Conservation (phyloP, 306 rosid species). For the Abrus precatorius region DNA sequence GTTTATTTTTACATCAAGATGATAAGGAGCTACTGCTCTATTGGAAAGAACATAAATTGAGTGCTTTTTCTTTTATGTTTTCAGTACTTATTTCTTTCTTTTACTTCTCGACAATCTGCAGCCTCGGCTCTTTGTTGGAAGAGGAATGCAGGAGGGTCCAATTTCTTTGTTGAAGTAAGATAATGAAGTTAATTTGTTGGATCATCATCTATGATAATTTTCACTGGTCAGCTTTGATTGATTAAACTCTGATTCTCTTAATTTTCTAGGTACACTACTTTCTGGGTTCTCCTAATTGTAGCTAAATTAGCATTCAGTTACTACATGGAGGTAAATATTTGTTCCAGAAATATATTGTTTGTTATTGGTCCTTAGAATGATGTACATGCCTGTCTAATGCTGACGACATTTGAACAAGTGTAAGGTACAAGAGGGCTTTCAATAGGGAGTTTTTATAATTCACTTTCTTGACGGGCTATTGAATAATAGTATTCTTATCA, state of each 20-base stretch:
- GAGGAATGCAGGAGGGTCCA: constrained; percentile 98
- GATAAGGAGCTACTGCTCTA: constrained; percentile 39
- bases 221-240: constrained; percentile 47
- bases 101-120: constrained; percentile 49
- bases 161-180: constrained; percentile 81
- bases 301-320: constrained; percentile 91
- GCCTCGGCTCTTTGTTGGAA: constrained; percentile 98
- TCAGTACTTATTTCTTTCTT: constrained; percentile 30
- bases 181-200: constrained; percentile 38
- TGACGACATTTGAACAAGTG: neutral
- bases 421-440: neutral
- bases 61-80: neutral
- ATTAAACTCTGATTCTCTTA: constrained; percentile 46
- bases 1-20: constrained; percentile 18
- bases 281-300: constrained; percentile 83
- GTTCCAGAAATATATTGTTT: constrained; percentile 20
- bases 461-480: neutral
- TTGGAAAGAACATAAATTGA: constrained; percentile 31
- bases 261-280: constrained; percentile 82
- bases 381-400: constrained; percentile 19
- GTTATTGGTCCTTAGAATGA: constrained; percentile 32
- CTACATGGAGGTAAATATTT: constrained; percentile 81
- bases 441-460: constrained; percentile 16
- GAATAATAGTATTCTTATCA: constrained; percentile 7
- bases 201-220: constrained; percentile 40